Base-by-base conservation (phyloP, 352 stramenopile genomes). In the Elongisporangium undulatum region DNA sequence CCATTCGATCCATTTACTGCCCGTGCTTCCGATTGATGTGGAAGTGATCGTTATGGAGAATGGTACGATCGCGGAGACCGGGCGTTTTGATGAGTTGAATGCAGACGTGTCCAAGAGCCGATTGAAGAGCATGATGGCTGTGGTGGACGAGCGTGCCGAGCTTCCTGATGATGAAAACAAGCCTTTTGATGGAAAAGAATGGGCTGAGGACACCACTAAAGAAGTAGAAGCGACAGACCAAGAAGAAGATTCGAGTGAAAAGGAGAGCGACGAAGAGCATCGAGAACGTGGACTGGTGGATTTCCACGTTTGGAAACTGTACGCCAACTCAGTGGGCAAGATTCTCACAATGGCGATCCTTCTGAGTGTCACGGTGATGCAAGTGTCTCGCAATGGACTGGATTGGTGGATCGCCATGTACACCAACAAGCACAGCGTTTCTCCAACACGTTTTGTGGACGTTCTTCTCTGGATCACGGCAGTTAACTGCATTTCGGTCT, bases 391-490 rank as follows among this genome's bases (percentile, higher is more conserved):
- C 1, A 95, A 94, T 24, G 81, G 74, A 0, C 66, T 96, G 2
- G 84, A 91, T 64, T 93, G 75, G 74, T 96, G 87, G 85, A 85
- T 96, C 24, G 82, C 86, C 6, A 71, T 82, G 65, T 94, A 92
- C 60, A 92, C 80, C 15, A 92, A 88, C 53, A 77, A 82, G 15
- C 77, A 88, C 57, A 67, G 53, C 13, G 77, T 92, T 21, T 68
- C 82, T 0, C 72, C 82, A 0, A 39, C 59, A 5, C 49, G 64
- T 8, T 94, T 95, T 62, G 79, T 75, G 0, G 63, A 73, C 41
- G 73, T 84, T 5, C 61, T 95, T 29, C 24, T 90, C 4, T 77
- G 73, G 39, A 90, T 96, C 56, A 79, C 85, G 7, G 59, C 71
- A 6, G 71, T 76, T 10, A 94, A 96, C 52, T 87, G 82, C 41